Conservation (phyloP, 2,329 filamentous ascomycete genomes). For the Akanthomyces muscarius region DNA sequence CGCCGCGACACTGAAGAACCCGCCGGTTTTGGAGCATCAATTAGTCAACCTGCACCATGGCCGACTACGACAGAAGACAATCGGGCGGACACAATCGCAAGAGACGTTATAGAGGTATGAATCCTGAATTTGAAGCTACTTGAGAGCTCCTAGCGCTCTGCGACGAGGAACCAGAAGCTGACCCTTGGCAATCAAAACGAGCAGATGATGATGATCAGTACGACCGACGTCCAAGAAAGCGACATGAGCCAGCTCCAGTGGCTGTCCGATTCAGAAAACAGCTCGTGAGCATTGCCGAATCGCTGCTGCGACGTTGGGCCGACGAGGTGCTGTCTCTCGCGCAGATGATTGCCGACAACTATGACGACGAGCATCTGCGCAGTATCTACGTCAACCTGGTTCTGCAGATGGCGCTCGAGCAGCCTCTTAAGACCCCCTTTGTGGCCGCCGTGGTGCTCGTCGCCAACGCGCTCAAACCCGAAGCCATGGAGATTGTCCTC, state of each 20-base stretch:
- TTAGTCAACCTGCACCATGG: constrained; percentile 36
- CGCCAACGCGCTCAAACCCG: constrained; percentile 71
- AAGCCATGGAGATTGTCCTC: constrained; percentile 69
- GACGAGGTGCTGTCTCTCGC: constrained; percentile 75
- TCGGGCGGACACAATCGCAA: constrained; percentile 62
- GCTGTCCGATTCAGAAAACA: constrained; percentile 72
- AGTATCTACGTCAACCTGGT: constrained; percentile 68
- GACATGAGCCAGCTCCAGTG: constrained; percentile 66
- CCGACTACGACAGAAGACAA: constrained; percentile 55
- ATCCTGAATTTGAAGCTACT: constrained; percentile 7
- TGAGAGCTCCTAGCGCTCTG: constrained; percentile 13
- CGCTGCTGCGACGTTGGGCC: constrained; percentile 70
- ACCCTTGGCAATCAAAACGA: background rate
- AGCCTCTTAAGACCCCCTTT: constrained; percentile 97
- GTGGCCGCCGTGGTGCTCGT: constrained; percentile 78
- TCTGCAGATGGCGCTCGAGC: constrained; percentile 76
- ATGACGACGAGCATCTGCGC: constrained; percentile 77
- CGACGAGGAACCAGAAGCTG: background rate
- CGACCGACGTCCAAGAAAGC: constrained; percentile 69
- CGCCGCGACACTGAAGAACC: constrained; percentile 22
- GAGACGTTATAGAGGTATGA: constrained; percentile 71
- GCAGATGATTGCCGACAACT: constrained; percentile 73
- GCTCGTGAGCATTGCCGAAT: constrained; percentile 76
- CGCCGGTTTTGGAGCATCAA: background rate
- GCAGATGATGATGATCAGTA: constrained; percentile 61